Conservation (phyloP, 768 basidiomycete species). For the Mycena haematopus region DNA sequence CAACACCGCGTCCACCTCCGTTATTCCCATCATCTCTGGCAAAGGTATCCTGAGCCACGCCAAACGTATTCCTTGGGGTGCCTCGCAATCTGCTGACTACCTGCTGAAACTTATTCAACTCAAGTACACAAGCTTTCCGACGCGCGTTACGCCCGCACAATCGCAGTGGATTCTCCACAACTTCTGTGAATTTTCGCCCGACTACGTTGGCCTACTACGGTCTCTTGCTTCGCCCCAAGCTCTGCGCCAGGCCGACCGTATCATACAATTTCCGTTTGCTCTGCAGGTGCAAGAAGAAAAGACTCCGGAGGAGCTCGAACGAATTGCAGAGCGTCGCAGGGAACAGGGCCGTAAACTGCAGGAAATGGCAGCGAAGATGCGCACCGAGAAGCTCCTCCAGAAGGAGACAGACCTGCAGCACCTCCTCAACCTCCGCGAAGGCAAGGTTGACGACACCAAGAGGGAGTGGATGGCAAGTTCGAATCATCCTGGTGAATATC, state of each 20-base stretch:
- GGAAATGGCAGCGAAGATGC: conserved; percentile 85
- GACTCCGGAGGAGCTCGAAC: conserved; percentile 87
- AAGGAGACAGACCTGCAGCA: conserved; percentile 80
- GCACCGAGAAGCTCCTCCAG: conserved; percentile 82
- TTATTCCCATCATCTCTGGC: conserved; percentile 87
- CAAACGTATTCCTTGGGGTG: conserved; percentile 95
- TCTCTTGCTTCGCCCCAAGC: conserved; percentile 68
- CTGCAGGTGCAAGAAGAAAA: conserved; percentile 76
- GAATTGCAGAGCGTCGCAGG: conserved; percentile 76
- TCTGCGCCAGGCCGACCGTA: conserved; percentile 68
- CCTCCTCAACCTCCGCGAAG: conserved; percentile 68
- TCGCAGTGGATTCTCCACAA: conserved; percentile 93
- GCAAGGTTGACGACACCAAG: conserved; percentile 63
- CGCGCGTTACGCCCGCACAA: conserved; percentile 77
- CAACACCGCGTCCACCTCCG: conserved; percentile 89
- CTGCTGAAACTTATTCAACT: conserved; percentile 92
- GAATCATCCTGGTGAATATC: neutral
- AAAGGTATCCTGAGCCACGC: conserved; percentile 84
- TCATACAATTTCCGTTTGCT: conserved; percentile 89
- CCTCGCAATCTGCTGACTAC: conserved; percentile 88
- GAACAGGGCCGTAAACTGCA: conserved; percentile 91
- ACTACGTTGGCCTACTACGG: conserved; percentile 76
- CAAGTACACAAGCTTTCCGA: conserved; percentile 94
- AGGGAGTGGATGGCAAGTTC: conserved; percentile 75
- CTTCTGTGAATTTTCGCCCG: conserved; percentile 81